Percentiles rank a stretch among this genome's conserved stretches.
These are phyloP conservation scores for Astrothelium macrocarpum DNA, from an alignment of 495 filamentous ascomycete genomes.

Conservation along the genomic window DNA sequence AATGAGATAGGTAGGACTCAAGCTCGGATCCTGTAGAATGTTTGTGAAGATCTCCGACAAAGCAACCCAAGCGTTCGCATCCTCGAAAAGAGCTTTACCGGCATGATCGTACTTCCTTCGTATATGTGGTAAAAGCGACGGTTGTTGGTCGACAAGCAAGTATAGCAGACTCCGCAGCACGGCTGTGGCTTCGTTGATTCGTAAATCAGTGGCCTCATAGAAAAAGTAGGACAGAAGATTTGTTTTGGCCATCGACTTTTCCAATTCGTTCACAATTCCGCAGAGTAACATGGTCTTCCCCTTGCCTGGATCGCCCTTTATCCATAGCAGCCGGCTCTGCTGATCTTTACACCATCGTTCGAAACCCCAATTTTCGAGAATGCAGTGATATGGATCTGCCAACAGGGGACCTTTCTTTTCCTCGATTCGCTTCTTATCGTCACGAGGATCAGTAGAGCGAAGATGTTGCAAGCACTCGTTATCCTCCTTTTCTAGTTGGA, in stretches of 20 bases:
- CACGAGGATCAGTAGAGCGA: neutral
- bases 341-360: slow-evolving; percentile 4
- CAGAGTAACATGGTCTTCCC: slow-evolving; percentile 15
- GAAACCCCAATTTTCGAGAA: slow-evolving; percentile 9
- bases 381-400: neutral
- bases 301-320: slow-evolving; percentile 13
- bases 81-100: neutral
- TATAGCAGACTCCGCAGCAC: neutral
- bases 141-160: neutral
- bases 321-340: slow-evolving; percentile 5
- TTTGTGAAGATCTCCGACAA: neutral
- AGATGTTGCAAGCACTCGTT: neutral
- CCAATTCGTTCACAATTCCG: slow-evolving; percentile 6
- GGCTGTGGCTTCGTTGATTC: neutral
- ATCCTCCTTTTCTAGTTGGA: neutral
- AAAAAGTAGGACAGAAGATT: neutral
- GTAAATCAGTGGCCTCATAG: neutral
- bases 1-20: neutral
- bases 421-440: neutral
- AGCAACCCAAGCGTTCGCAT: neutral
- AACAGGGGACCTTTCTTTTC: neutral
- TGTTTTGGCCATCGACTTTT: neutral
- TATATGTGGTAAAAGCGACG: neutral
- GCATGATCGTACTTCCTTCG: neutral
- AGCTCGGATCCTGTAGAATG: neutral